Evolutionary conservation across 495 filamentous ascomycete species (phyloP).

Genomic region (Lasiosphaeria hispida): DNA sequence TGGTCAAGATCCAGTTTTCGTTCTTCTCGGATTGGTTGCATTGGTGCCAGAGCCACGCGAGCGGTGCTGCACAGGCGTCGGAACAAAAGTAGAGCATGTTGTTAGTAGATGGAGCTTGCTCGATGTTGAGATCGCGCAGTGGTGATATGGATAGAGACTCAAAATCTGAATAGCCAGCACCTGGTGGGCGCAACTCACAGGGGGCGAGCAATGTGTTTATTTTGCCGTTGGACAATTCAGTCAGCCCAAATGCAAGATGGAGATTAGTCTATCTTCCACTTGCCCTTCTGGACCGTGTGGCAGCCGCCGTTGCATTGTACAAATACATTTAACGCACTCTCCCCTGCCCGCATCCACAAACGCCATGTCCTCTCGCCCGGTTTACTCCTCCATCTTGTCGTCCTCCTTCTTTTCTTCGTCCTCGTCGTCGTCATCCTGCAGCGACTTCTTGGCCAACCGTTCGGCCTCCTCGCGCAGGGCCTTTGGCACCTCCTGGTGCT

Average conservation of each 20-base stretch:
- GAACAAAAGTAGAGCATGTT: too few relatives aligned
- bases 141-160: too few relatives aligned
- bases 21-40: conserved; percentile 57
- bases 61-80: conserved; percentile 10
- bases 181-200: too few relatives aligned
- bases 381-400: conserved; percentile 76
- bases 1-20: conserved; percentile 45
- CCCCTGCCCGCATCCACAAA: not conserved
- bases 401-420: conserved; percentile 56
- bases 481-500: conserved; percentile 88
- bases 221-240: too few relatives aligned
- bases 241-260: conserved; percentile 8
- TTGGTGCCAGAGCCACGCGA: conserved; percentile 55
- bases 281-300: not conserved
- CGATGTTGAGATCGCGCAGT: too few relatives aligned
- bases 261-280: conserved; percentile 24
- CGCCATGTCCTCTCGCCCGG: not conserved
- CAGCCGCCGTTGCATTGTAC: conserved; percentile 12
- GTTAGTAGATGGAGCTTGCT: conserved; percentile 6
- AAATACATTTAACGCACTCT: conserved; percentile 14
- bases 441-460: conserved; percentile 72
- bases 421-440: conserved; percentile 75
- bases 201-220: too few relatives aligned
- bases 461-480: conserved; percentile 88
- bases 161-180: too few relatives aligned